Evolutionary conservation across 2,329 filamentous ascomycete species (phyloP).

Genomic region (Sclerotinia minor): DNA sequence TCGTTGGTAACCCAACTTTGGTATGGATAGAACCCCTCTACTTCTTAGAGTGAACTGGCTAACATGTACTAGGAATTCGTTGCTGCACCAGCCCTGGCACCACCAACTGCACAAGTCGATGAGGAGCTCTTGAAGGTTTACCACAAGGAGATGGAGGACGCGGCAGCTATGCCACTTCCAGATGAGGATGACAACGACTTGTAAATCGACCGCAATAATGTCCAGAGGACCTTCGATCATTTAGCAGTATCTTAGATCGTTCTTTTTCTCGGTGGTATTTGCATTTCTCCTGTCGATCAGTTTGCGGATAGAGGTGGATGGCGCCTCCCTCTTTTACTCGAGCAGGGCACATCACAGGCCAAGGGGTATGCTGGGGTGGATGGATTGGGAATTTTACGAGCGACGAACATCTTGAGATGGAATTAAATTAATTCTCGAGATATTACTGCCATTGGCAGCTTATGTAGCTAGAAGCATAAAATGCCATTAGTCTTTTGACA

Average conservation of each 20-base stretch:
- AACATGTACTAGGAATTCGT: conserved; percentile 76
- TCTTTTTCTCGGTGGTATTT: conserved; percentile 40
- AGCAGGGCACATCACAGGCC: conserved; percentile 35
- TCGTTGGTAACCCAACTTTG: conserved; percentile 87
- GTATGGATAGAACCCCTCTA: conserved; percentile 52
- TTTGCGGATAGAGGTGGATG: conserved; percentile 40
- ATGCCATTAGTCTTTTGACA: conserved; percentile 36
- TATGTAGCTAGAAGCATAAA: conserved; percentile 41
- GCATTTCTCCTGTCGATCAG: conserved; percentile 37
- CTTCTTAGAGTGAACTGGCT: conserved; percentile 26
- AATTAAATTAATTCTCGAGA: conserved; percentile 34
- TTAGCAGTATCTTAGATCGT: conserved; percentile 42
- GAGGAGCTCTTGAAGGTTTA: conserved; percentile 78
- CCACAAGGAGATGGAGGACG: conserved; percentile 83
- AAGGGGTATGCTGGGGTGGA: conserved; percentile 34
- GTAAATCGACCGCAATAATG: conserved; percentile 35
- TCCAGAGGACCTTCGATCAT: conserved; percentile 26
- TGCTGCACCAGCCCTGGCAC: conserved; percentile 89
- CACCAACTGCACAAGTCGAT: conserved; percentile 89
- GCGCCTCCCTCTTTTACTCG: conserved; percentile 35
- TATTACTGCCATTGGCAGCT: conserved; percentile 35
- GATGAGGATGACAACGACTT: conserved; percentile 83
- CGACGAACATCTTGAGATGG: conserved; percentile 36
- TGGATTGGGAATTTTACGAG: conserved; percentile 37
- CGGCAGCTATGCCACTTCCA: conserved; percentile 81